A percentile compares a stretch with the other conserved stretches of the same genome.
phyloP scores from a whole-genome alignment of 305 asterid genomes.

The Solanum hybrid region DNA sequence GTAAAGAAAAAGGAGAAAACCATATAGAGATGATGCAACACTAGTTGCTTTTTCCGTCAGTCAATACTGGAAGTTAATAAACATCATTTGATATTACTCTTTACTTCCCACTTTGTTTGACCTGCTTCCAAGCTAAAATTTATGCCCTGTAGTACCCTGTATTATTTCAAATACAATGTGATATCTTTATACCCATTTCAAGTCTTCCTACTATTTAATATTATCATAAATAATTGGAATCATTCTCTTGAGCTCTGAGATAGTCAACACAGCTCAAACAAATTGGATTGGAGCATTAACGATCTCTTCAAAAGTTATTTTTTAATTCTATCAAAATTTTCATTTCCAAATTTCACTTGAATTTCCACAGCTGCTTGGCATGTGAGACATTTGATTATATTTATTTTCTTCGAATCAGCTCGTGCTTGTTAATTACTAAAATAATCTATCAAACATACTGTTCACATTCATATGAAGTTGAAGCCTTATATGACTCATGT shows the following conservation, averaged over 20 bases:
- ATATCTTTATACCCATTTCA: neutral
- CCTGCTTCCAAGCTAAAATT: neutral
- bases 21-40: neutral
- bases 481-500: neutral
- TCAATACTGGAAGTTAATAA: neutral
- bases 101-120: neutral
- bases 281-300: neutral
- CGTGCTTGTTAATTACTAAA: neutral
- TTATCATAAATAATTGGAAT: neutral
- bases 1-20: neutral
- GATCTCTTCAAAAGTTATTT: neutral
- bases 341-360: neutral
- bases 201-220: neutral
- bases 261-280: neutral
- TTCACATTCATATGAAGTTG: neutral
- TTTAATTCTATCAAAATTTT: neutral
- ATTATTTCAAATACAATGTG: neutral
- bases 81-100: neutral
- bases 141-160: neutral
- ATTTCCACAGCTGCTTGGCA: neutral
- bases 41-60: neutral
- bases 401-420: neutral
- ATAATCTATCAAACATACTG: neutral
- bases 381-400: neutral
- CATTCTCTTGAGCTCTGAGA: neutral